Base-by-base conservation (phyloP, 2,329 filamentous ascomycete genomes). In the Emericellopsis atlantica region DNA sequence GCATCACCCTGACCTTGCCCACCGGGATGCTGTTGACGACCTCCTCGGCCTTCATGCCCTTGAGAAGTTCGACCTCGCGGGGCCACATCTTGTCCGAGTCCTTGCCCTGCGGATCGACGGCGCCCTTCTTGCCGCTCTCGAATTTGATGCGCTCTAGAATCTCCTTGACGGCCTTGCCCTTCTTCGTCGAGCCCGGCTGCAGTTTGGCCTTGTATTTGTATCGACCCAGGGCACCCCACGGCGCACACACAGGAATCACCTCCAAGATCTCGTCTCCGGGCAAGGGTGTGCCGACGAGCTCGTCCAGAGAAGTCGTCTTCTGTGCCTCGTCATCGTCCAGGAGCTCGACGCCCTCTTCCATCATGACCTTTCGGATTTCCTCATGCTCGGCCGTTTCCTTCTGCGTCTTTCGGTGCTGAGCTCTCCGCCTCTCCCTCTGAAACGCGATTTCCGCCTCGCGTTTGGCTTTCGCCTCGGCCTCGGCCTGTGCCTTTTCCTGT, bases 121-220 rank as follows among this genome's bases (percentile, higher is more conserved):
- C 71, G 6, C 69, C 69, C 54, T 74, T 79, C 54, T 65, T 70
- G 8, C 54, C 58, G 6, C 78, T 74, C 39, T 79, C 86, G 16
- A 69, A 60, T 48, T 81, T 72, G 89, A 90, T 95, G 44, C 75
- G 74, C 38, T 81, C 78, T n/a, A 96, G 61, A 26, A 96, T 81
- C 60, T 96, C 90, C 57, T 85, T 86, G 37, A 95, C 79, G 0
- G 88, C 89, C 58, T 95, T 96, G 9, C 92, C 90, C 65, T 95
- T 95, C 70, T 96, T 98, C 47, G 81, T 73, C 0, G 79, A 64
- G 0, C 92, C 92, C 0, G 92, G 92, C 61, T 96, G 92, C 51
- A 98, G 61, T 67, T 98, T 98, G 41, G 81, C 85, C 61, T 93
- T 93, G 68, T 95, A 96, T 62, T 95, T 95, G 62, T 83, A 84